These are phyloP conservation scores for Yarrowia porcina DNA, from an alignment of 805 yeast genomes.

Conservation along the genomic window DNA sequence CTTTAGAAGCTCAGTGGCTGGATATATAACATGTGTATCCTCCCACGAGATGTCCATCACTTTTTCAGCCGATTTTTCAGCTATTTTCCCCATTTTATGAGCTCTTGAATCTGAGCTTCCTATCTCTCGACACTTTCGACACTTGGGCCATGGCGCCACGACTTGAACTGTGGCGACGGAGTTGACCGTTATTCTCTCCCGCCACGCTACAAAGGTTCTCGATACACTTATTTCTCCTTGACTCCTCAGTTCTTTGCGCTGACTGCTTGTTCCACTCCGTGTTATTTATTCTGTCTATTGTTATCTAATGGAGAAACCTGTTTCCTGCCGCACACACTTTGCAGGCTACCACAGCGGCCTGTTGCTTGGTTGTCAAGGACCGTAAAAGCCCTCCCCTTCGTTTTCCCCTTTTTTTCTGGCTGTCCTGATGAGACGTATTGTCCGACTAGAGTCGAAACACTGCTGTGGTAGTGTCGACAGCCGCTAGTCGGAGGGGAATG, in stretches of 20 bases:
- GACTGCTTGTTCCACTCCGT: too few relatives aligned
- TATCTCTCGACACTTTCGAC: too few relatives aligned
- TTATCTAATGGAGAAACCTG: too few relatives aligned
- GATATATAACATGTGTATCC: too few relatives aligned
- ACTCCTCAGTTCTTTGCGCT: not conserved
- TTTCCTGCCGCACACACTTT: not conserved
- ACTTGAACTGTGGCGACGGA: not conserved
- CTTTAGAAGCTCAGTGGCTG: too few relatives aligned
- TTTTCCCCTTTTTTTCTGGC: not conserved
- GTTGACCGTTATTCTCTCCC: not conserved
- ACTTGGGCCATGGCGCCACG: too few relatives aligned
- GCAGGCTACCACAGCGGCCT: not conserved
- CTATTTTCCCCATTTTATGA: too few relatives aligned
- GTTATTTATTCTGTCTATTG: not conserved
- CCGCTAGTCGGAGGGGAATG: not conserved
- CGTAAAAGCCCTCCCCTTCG: too few relatives aligned
- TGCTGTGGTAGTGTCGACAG: constrained; percentile 5
- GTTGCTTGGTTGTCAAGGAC: too few relatives aligned
- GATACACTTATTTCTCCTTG: not conserved
- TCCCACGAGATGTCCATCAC: too few relatives aligned
- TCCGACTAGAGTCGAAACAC: constrained; percentile 11
- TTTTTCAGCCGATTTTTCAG: too few relatives aligned
- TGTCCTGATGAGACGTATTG: constrained; percentile 11
- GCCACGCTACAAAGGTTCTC: not conserved
- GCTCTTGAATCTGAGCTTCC: too few relatives aligned